Conservation (phyloP, 2,329 filamentous ascomycete genomes). For the Ampelomyces quisqualis region DNA sequence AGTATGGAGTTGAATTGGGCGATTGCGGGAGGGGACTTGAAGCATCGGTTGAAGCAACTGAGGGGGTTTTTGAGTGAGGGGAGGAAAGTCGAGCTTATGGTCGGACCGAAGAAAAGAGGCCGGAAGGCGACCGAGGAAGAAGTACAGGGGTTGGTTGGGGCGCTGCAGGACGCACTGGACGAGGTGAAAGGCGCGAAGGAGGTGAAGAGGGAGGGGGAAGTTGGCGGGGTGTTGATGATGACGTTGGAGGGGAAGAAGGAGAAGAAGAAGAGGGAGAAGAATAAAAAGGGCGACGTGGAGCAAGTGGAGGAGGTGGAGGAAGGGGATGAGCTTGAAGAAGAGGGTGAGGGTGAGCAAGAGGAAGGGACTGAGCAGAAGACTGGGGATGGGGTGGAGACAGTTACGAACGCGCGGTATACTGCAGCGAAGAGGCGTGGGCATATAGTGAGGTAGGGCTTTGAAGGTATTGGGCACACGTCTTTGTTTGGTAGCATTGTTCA, state of each 20-base stretch:
- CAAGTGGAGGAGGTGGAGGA: not conserved
- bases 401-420: too few relatives aligned
- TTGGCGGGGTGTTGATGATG: constrained; percentile 38
- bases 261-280: constrained; percentile 16
- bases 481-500: too few relatives aligned
- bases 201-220: constrained; percentile 27
- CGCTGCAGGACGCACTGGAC: constrained; percentile 50
- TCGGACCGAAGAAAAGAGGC: constrained; percentile 68
- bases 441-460: too few relatives aligned
- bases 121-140: constrained; percentile 62
- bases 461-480: too few relatives aligned
- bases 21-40: constrained; percentile 73
- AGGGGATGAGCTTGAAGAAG: not conserved
- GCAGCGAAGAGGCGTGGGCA: too few relatives aligned
- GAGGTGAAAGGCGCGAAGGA: constrained; percentile 37
- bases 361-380: constrained; percentile 29
- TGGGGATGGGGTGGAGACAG: constrained; percentile 1
- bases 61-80: constrained; percentile 73
- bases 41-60: constrained; percentile 54
- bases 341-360: constrained; percentile 1
- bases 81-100: constrained; percentile 69
- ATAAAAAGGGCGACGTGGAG: constrained; percentile 1
- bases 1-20: constrained; percentile 90
- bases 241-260: constrained; percentile 32
- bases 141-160: constrained; percentile 55